Evolutionary conservation across 2,329 filamentous ascomycete genomes (phyloP).

Genomic region (Aspergillus sp.): DNA sequence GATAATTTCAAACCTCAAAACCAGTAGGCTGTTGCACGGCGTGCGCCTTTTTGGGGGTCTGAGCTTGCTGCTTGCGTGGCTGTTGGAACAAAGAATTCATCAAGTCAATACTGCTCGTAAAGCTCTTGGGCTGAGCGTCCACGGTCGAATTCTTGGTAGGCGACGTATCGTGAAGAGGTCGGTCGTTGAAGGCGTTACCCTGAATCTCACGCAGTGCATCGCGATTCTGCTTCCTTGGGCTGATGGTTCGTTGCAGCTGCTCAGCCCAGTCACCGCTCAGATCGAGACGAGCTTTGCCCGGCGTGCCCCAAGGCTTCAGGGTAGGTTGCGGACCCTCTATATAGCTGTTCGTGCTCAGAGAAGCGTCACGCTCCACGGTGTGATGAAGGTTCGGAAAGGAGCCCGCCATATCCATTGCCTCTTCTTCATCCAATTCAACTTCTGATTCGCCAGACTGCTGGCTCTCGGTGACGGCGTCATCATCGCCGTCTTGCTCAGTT

Average conservation of each 20-base stretch:
- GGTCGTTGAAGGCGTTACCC: constrained; percentile 48
- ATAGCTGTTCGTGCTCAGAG: constrained; percentile 39
- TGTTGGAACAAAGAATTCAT: constrained; percentile 91
- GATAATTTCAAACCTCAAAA: constrained; percentile 76
- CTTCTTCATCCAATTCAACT: constrained; percentile 54
- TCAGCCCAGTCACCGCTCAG: constrained; percentile 84
- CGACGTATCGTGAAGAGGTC: constrained; percentile 30
- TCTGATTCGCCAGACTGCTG: constrained; percentile 57
- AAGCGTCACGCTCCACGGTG: constrained; percentile 64
- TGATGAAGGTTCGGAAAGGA: constrained; percentile 65
- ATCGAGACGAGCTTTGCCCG: constrained; percentile 45
- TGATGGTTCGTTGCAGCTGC: constrained; percentile 88
- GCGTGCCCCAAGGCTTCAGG: constrained; percentile 38
- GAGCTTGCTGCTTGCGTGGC: constrained; percentile 40
- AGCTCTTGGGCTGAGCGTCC: constrained; percentile 48
- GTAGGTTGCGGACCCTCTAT: constrained; percentile 34
- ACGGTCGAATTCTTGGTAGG: constrained; percentile 15
- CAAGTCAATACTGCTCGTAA: constrained; percentile 83
- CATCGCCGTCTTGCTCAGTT: constrained; percentile 51
- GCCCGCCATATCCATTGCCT: constrained; percentile 77
- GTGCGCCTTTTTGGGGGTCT: constrained; percentile 46
- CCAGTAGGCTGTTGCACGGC: constrained; percentile 51
- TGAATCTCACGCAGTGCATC: constrained; percentile 60
- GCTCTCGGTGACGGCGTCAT: constrained; percentile 42
- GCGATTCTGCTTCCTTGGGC: constrained; percentile 85